phyloP scores from a whole-genome alignment of 2,329 filamentous ascomycete genomes.

The Penicillium sp. region DNA sequence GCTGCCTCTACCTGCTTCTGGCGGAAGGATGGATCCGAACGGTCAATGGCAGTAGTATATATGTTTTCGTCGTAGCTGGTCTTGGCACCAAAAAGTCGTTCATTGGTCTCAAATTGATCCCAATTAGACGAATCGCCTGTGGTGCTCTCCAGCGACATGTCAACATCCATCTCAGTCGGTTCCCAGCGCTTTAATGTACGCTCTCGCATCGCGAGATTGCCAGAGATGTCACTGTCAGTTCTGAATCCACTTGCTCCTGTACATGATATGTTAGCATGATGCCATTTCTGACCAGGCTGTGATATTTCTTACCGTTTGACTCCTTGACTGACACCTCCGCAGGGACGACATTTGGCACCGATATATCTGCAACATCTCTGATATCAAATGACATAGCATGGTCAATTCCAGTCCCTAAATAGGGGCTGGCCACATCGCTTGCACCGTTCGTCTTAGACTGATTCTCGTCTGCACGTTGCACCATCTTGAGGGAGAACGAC shows the following conservation, averaged over 20 bases:
- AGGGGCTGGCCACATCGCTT: constrained; percentile 39
- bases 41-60: constrained; percentile 91
- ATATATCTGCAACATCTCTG: constrained; percentile 60
- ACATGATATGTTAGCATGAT: neutral
- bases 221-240: constrained; percentile 87
- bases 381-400: constrained; percentile 61
- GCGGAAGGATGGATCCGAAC: constrained; percentile 76
- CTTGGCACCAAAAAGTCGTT: constrained; percentile 80
- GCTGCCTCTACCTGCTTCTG: constrained; percentile 77
- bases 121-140: constrained; percentile 55
- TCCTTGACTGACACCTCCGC: constrained; percentile 52
- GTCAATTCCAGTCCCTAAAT: constrained; percentile 45
- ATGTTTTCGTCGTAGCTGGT: constrained; percentile 92
- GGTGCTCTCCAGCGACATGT: constrained; percentile 71
- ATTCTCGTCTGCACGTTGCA: constrained; percentile 50
- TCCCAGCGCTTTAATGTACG: constrained; percentile 81
- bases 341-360: constrained; percentile 54
- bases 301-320: constrained; percentile 57
- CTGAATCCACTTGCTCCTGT: constrained; percentile 72
- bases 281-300: neutral
- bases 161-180: constrained; percentile 61
- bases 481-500: constrained; percentile 66
- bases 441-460: constrained; percentile 43
- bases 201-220: constrained; percentile 67
- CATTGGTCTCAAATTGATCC: constrained; percentile 95